Evolutionary conservation across 371 early-diverging fungal genomes (phyloP).

Genomic region (Mortierella sp.): DNA sequence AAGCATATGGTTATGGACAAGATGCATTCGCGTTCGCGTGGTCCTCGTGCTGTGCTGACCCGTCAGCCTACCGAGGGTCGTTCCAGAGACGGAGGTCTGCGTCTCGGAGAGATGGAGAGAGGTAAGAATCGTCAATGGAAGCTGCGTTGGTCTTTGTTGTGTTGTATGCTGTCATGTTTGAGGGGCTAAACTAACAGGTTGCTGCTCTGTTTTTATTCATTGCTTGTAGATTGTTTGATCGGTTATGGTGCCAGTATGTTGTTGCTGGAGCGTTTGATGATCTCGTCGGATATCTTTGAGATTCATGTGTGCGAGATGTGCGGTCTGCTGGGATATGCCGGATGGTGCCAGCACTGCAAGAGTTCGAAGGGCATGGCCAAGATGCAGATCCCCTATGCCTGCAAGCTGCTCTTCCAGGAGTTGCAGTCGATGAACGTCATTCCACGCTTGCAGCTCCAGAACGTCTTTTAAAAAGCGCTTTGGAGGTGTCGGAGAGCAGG

Average conservation of each 20-base stretch:
- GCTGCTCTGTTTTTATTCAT: background rate
- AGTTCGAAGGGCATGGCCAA: slow-evolving; percentile 85
- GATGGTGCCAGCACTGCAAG: slow-evolving; percentile 98
- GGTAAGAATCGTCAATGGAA: slow-evolving; percentile 22
- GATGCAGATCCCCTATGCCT: slow-evolving; percentile 98
- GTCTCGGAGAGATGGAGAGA: slow-evolving; percentile 99
- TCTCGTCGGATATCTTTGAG: slow-evolving; percentile 96
- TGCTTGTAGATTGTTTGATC: slow-evolving; percentile 90
- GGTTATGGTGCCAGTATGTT: slow-evolving; percentile 98
- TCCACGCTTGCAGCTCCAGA: slow-evolving; percentile 71
- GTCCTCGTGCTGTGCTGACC: slow-evolving; percentile 95
- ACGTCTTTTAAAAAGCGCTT: slow-evolving; percentile 37
- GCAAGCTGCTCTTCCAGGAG: slow-evolving; percentile 97
- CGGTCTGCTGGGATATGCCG: slow-evolving; percentile 94
- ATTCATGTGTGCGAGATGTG: slow-evolving; percentile 94
- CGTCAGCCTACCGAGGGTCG: slow-evolving; percentile 99
- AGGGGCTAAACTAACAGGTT: background rate
- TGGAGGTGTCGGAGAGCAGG: background rate
- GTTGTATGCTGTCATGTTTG: background rate
- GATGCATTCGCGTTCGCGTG: slow-evolving; percentile 98
- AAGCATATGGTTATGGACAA: slow-evolving; percentile 99
- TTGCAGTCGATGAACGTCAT: slow-evolving; percentile 97
- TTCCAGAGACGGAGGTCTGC: slow-evolving; percentile 97
- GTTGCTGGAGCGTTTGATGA: slow-evolving; percentile 95
- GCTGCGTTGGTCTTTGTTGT: background rate